phyloP scores from a whole-genome alignment of 2,329 filamentous ascomycete species.

The Alternaria triticimaculans region DNA sequence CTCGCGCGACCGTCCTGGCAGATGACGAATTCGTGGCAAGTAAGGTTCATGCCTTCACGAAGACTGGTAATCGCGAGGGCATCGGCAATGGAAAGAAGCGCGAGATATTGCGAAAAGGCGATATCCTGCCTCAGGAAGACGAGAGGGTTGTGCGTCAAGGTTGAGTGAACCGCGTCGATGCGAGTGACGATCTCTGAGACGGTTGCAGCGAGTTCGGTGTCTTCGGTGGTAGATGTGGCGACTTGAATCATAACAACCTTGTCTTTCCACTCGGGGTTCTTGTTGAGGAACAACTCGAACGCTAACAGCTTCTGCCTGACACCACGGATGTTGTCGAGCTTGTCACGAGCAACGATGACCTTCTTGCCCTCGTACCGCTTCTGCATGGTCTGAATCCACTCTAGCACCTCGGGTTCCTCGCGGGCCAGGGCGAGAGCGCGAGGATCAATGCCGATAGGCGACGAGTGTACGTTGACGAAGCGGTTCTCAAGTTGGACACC shows the following conservation, averaged over 20 bases:
- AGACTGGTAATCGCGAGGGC: conserved; percentile 93
- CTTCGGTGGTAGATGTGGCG: conserved; percentile 86
- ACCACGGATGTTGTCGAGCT: conserved; percentile 90
- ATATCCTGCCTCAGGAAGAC: conserved; percentile 97
- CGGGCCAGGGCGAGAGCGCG: conserved; percentile 75
- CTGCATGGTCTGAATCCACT: conserved; percentile 80
- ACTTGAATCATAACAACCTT: conserved; percentile 92
- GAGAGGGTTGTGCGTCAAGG: conserved; percentile 87
- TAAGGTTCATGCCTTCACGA: conserved; percentile 96
- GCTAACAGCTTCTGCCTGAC: conserved; percentile 92
- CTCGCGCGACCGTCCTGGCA: conserved; percentile 83
- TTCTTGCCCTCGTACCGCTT: conserved; percentile 87
- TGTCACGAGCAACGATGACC: conserved; percentile 91
- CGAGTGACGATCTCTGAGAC: conserved; percentile 94
- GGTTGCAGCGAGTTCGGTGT: conserved; percentile 83
- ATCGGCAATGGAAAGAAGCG: conserved; percentile 86
- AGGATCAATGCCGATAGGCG: conserved; percentile 91
- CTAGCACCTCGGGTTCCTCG: conserved; percentile 72
- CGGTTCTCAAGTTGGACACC: conserved; percentile 91
- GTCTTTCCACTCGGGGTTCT: conserved; percentile 87
- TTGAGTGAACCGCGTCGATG: conserved; percentile 91
- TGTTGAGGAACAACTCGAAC: conserved; percentile 92
- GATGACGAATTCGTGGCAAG: conserved; percentile 90
- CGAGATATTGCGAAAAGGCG: conserved; percentile 90
- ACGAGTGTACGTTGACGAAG: conserved; percentile 85